Evolutionary conservation across 495 filamentous ascomycete genomes (phyloP), one percentile per base, ranked within the genome.

Genomic region (Sordaria brevicollis): DNA sequence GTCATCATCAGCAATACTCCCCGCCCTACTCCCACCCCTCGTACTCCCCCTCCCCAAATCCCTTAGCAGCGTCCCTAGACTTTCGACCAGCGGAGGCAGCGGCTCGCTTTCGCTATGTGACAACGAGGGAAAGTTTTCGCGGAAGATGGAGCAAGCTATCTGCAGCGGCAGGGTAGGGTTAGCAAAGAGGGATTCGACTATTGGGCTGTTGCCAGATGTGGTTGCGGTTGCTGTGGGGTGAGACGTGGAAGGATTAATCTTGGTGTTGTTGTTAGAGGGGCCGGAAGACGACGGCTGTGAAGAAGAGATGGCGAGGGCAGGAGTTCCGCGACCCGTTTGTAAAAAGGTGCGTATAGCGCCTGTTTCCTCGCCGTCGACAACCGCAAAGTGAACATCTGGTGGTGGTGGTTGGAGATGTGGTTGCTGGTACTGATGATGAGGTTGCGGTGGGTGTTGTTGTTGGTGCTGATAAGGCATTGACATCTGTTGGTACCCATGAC

Each of bases 11-110:
- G 39, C 39, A 41, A 25, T 65, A 21, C 25, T 65, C 67, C 39
- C 49, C 25, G n/a, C 21, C 34, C 49, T 1, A 10, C 49, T 29
- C 5, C 25, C 35, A 25, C 66, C 34, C 9, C 21, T 35, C 39
- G 29, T 65, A 62, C 35, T 68, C 2, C 68, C 67, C 41, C 71
- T 75, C 8, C 71, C 73, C 19, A 76, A 17, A 66, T 76, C 74
- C 43, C 43, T 66, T 29, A 76, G 35, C 1, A 75, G 38, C 17
- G 65, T 73, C 33, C 35, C 62, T 25, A 76, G 54, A 25, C 73
- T 76, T 65, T 75, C 74, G 8, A 76, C 74, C 1, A 76, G 65
- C 25, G 74, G 74, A 8, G 74, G 74, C 39, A 74, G 54, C 3
- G 74, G 73, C 43, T 76, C 71, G 21, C 34, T 71, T 35, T 67